Conservation (phyloP, 78 protist species). For the Goniomonas avonlea region DNA sequence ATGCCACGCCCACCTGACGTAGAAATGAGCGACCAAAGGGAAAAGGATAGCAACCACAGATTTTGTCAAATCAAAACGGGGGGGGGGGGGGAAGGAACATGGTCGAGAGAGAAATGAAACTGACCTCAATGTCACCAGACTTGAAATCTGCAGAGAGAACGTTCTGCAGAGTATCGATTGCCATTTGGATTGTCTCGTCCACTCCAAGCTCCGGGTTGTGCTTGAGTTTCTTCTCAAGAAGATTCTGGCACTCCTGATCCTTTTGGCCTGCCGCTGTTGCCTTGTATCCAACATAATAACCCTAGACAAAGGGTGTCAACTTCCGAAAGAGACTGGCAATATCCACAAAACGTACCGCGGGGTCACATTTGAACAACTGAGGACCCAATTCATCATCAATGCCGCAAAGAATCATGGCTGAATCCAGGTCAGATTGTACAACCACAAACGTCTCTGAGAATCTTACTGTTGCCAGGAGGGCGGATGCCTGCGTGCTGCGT, state of each 20-base stretch:
- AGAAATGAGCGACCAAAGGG: neutral
- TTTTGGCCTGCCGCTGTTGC: constrained; percentile 86
- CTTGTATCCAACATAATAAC: constrained; percentile 46
- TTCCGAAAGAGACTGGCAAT: no score
- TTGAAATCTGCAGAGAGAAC: constrained; percentile 81
- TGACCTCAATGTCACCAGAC: constrained; percentile 81
- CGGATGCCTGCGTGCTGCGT: constrained; percentile 86
- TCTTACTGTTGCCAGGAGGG: constrained; percentile 76
- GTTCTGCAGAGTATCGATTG: constrained; percentile 73
- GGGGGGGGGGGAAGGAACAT: no score
- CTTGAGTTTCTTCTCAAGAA: constrained; percentile 90
- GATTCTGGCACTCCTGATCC: constrained; percentile 85
- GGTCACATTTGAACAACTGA: constrained; percentile 83
- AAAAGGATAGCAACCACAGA: neutral
- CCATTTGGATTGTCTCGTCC: constrained; percentile 75
- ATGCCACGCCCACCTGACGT: constrained; percentile 17
- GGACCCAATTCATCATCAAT: constrained; percentile 80
- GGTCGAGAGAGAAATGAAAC: constrained; percentile 28
- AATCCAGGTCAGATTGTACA: no score
- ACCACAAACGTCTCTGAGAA: neutral
- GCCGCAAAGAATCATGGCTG: constrained; percentile 75
- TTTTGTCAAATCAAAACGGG: neutral
- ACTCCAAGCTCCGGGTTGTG: constrained; percentile 44
- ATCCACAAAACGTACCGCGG: no score
- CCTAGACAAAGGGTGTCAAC: no score